These are phyloP conservation scores for Oryza rufipogon DNA, from an alignment of 176 grass and related monocot genomes.

Conservation along the genomic window DNA sequence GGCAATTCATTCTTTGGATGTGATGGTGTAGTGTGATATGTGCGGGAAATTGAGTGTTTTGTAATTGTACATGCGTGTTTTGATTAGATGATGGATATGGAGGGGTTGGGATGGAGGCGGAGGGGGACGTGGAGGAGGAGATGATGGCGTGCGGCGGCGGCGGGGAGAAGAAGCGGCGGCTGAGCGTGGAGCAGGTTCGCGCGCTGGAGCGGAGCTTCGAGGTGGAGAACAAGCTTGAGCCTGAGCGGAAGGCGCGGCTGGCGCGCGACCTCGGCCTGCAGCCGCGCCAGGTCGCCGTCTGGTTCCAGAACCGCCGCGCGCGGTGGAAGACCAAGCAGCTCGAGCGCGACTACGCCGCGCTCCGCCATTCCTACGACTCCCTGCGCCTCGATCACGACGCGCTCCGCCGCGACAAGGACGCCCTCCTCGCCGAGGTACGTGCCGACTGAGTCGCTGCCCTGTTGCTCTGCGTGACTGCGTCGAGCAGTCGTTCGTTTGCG, in stretches of 20 bases:
- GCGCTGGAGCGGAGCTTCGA: slow-evolving; percentile 90
- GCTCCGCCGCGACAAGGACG: slow-evolving; percentile 61
- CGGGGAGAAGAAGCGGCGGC: slow-evolving; percentile 86
- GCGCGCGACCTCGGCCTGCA: slow-evolving; percentile 85
- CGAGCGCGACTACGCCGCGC: slow-evolving; percentile 78
- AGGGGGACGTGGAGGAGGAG: slow-evolving; percentile 44
- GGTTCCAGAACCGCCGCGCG: slow-evolving; percentile 99
- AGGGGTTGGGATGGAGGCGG: slow-evolving; percentile 49
- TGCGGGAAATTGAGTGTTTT: background rate
- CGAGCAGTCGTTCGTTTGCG: background rate
- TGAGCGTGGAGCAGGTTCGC: slow-evolving; percentile 79
- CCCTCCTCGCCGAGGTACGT: slow-evolving; percentile 62
- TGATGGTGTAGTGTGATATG: background rate
- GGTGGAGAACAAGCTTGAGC: slow-evolving; percentile 97
- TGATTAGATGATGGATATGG: slow-evolving; percentile 41
- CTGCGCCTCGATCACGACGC: slow-evolving; percentile 59
- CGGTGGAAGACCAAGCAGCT: slow-evolving; percentile 97
- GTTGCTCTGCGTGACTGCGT: background rate
- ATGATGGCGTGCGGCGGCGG: slow-evolving; percentile 47
- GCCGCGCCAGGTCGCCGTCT: slow-evolving; percentile 91
- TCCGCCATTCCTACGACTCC: slow-evolving; percentile 54
- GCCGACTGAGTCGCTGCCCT: background rate
- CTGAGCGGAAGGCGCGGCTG: slow-evolving; percentile 80
- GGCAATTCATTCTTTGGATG: background rate
- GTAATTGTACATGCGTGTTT: background rate